A percentile compares a stretch with the other conserved stretches of the same genome.
These are phyloP conservation scores for Aspergillus puulaauensis DNA, from an alignment of 2,329 filamentous ascomycete species.

Conservation along the genomic window DNA sequence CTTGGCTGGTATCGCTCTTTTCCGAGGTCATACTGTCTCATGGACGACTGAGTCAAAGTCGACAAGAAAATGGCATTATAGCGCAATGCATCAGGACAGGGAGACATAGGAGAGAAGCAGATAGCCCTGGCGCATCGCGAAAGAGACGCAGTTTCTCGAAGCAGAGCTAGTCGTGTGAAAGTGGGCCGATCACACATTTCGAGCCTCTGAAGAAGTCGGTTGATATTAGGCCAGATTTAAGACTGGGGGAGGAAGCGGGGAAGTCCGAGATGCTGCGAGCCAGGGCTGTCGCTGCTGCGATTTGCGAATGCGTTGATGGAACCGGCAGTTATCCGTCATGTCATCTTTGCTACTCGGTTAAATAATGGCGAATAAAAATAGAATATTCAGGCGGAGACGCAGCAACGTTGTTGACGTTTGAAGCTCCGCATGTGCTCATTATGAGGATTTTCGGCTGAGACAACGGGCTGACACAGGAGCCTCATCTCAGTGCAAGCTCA, in stretches of 20 bases:
- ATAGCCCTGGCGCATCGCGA: slow-evolving; percentile 4
- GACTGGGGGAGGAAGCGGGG: slow-evolving; percentile 4
- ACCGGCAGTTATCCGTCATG: too few species aligned
- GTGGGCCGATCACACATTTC: slow-evolving; percentile 9
- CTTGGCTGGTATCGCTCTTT: slow-evolving; percentile 24
- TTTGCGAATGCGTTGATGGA: too few species aligned
- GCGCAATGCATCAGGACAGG: background rate
- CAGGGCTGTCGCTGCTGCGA: too few species aligned
- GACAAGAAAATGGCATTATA: slow-evolving; percentile 17
- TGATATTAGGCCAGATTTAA: slow-evolving; percentile 2
- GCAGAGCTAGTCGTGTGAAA: slow-evolving; percentile 3
- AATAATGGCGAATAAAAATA: background rate
- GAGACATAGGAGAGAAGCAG: background rate
- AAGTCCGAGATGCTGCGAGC: background rate
- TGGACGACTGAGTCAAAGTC: slow-evolving; percentile 11
- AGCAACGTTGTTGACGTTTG: background rate
- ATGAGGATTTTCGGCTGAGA: background rate
- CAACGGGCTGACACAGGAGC: background rate
- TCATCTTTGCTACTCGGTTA: background rate
- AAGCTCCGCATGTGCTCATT: background rate
- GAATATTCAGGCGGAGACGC: background rate
- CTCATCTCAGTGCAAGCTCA: background rate
- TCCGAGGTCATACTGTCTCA: slow-evolving; percentile 32
- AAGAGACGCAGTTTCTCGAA: slow-evolving; percentile 8
- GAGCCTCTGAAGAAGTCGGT: slow-evolving; percentile 1